Percentiles rank a stretch among this genome's conserved stretches.
phyloP scores from a whole-genome alignment of 164 flowering plant species.

The Santalum album region DNA sequence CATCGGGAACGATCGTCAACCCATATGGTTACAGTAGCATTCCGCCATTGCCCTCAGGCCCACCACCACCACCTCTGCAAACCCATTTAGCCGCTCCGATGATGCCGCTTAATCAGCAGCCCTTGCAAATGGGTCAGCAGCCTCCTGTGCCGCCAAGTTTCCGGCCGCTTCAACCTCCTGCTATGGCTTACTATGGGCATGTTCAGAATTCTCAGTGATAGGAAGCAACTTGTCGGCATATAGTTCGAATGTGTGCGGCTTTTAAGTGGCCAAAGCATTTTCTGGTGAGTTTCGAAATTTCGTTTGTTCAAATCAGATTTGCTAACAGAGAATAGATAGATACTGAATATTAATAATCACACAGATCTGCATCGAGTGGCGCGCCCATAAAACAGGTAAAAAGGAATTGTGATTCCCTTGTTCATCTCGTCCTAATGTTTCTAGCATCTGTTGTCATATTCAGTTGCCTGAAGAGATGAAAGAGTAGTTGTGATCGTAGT shows the following conservation, averaged over 20 bases:
- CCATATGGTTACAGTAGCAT: constrained; percentile 46
- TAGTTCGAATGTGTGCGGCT: neutral
- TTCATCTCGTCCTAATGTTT: too few relatives aligned
- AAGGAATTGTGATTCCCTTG: too few relatives aligned
- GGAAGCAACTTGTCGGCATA: neutral
- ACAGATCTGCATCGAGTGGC: neutral
- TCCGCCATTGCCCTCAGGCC: constrained; percentile 48
- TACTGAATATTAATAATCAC: neutral
- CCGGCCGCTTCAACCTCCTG: constrained; percentile 64
- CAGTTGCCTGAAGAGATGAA: too few relatives aligned
- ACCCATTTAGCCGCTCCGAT: constrained; percentile 37
- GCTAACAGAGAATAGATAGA: neutral
- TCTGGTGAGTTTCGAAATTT: neutral
- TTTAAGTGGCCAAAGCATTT: neutral
- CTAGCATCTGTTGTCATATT: too few relatives aligned
- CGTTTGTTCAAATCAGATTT: constrained; percentile 1
- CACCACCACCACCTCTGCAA: constrained; percentile 35
- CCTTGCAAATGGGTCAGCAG: constrained; percentile 26
- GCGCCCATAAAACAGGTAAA: neutral
- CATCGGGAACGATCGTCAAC: constrained; percentile 36
- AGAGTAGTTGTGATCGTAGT: too few relatives aligned
- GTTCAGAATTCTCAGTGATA: constrained; percentile 34
- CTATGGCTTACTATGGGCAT: constrained; percentile 48
- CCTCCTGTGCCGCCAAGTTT: constrained; percentile 58
- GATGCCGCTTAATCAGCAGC: constrained; percentile 24